Conservation (phyloP, 169 alveolate genomes). For the Plasmodium fragile region DNA sequence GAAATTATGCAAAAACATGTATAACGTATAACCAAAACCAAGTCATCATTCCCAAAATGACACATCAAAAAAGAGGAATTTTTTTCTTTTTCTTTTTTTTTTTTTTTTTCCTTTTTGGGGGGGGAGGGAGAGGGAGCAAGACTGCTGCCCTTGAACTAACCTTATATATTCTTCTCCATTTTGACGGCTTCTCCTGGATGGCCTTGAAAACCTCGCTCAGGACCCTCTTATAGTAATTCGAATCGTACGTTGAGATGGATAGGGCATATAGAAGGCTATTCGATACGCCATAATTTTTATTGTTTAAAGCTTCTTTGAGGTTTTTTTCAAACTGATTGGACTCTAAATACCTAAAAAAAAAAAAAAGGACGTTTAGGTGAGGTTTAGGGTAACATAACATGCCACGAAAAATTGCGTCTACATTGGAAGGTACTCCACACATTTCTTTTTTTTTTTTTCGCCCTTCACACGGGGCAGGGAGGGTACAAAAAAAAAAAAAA, state of each 20-base stretch:
- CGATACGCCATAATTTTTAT: constrained; percentile 70
- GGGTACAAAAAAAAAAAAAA: background rate
- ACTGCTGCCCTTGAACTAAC: background rate
- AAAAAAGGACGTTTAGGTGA: background rate
- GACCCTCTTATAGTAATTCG: constrained; percentile 48
- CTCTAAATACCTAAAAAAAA: constrained; percentile 41
- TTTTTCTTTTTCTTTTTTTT: background rate
- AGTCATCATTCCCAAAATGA: background rate
- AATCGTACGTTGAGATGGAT: constrained; percentile 70
- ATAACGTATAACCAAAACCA: background rate
- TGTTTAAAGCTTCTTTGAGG: constrained; percentile 62
- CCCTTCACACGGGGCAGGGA: background rate
- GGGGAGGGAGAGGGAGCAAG: background rate
- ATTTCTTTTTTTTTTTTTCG: too few species aligned
- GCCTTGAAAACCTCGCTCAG: constrained; percentile 63
- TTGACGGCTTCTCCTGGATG: constrained; percentile 66
- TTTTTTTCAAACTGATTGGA: constrained; percentile 73
- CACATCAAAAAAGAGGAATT: background rate
- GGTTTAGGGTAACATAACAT: background rate
- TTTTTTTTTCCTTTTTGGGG: too few species aligned
- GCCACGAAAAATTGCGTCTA: background rate
- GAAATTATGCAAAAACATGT: background rate
- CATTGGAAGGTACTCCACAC: background rate
- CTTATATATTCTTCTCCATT: constrained; percentile 70
- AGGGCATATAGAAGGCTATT: constrained; percentile 63